Evolutionary conservation across 345 rosid species (phyloP), one percentile per base, ranked within the genome.

Genomic region (Bruguiera gymnorhiza): DNA sequence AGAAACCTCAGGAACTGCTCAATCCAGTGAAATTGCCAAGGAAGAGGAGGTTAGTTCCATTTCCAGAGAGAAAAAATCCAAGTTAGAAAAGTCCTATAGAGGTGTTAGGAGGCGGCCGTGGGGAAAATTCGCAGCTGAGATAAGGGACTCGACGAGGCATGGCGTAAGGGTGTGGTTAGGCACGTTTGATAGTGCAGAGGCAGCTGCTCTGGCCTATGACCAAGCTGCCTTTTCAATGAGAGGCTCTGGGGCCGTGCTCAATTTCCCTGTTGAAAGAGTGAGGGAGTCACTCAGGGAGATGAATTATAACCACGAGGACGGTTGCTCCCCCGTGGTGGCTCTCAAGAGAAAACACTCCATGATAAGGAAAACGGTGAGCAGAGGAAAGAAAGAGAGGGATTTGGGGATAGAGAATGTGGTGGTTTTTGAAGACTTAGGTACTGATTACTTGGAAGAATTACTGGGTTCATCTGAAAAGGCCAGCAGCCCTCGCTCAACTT

Each of bases 51-150:
- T 88, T 4, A 74, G 78, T 48, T 88, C 86, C 5, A 19, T n/a
- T 13, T 74, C 69, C 6, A 69, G 66, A 48, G 76, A 79, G 24
- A 56, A 56, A 2, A 83, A 24, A 31, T 78, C 79, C 0, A 74
- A 8, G 15, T 79, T 79, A 69, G 80, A 81, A 51, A 91, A 78
- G 81, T 72, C 91, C 0, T 90, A 81, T 73, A 78, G 91, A 73
- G 94, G 94, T 0, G 94, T 89, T 0, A 78, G 94, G 78, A 39
- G 91, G 81, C 80, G 94, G 54, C 94, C 94, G 19, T 88, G 94
- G 94, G 94, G 94, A 11, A 88, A 88, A 66, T 88, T 82, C 73
- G 94, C 94, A 2, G 91, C 94, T 6, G 94, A 89, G 72, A 89
- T 89, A 78, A 82, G 94, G 75, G 94, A 89, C 37, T 87, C 94